Evolutionary conservation across 306 rosid genomes (phyloP).

Genomic region (Citrullus amarus): DNA sequence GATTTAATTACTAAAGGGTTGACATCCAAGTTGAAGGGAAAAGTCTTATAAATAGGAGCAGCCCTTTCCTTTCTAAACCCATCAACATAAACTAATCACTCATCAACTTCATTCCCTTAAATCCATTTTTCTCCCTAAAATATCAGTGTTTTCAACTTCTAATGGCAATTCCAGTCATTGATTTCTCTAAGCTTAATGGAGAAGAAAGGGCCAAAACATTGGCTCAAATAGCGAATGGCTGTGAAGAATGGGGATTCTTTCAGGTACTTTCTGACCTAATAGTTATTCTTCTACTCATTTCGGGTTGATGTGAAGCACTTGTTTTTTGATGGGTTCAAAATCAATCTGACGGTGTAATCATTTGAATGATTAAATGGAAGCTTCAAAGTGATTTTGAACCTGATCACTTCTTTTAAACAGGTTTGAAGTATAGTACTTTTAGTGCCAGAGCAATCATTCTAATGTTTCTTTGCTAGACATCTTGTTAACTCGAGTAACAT

Average conservation of each 20-base stretch:
- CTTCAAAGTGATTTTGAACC: no score
- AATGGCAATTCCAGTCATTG: constrained; percentile 90
- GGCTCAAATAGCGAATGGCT: constrained; percentile 82
- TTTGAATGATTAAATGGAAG: no score
- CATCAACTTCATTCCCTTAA: neutral
- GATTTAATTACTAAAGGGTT: constrained; percentile 14
- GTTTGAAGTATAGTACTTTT: no score
- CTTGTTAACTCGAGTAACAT: neutral
- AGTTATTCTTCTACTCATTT: neutral
- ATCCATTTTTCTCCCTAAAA: neutral
- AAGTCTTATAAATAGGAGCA: constrained; percentile 48
- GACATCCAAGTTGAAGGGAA: constrained; percentile 43
- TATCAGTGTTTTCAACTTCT: neutral
- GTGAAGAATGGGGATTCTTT: constrained; percentile 98
- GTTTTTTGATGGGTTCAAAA: no score
- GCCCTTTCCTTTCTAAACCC: neutral
- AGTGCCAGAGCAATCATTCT: no score
- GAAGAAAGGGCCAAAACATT: constrained; percentile 65
- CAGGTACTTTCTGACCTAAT: constrained; percentile 39
- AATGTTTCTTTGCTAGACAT: neutral
- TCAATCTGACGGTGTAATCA: no score
- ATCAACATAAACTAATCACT: neutral
- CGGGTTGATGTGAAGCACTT: neutral
- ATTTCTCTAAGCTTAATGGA: constrained; percentile 78
- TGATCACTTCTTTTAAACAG: no score